A percentile compares a stretch with the other conserved stretches of the same genome.
These are phyloP conservation scores for Ulmus americana DNA, from an alignment of 331 rosid genomes.

Conservation along the genomic window DNA sequence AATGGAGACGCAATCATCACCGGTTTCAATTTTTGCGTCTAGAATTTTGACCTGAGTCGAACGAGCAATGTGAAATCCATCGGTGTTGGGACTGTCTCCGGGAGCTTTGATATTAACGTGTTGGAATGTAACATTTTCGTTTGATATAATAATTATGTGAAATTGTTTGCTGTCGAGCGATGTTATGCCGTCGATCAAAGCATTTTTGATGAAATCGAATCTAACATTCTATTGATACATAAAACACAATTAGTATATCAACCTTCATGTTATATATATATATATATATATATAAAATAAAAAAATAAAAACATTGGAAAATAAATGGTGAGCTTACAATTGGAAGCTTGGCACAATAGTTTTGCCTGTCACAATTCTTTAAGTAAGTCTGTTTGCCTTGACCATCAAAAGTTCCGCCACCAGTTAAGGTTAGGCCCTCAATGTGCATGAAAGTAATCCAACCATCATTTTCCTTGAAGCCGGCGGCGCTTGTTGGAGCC, in stretches of 20 bases:
- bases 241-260: not conserved
- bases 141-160: constrained; percentile 2
- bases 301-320: not conserved
- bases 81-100: constrained; percentile 25
- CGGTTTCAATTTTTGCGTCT: constrained; percentile 15
- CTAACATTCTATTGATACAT: constrained; percentile 35
- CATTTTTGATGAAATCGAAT: constrained; percentile 32
- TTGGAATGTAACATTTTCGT: constrained; percentile 26
- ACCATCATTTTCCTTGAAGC: not conserved
- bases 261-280: not conserved
- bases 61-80: constrained; percentile 40
- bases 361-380: constrained; percentile 26
- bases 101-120: constrained; percentile 28
- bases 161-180: constrained; percentile 16
- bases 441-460: constrained; percentile 35
- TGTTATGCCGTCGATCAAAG: constrained; percentile 22
- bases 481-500: constrained; percentile 20
- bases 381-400: constrained; percentile 40
- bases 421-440: constrained; percentile 29
- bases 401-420: constrained; percentile 52
- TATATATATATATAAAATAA: no score
- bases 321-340: constrained; percentile 17
- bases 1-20: constrained; percentile 36
- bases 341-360: constrained; percentile 14
- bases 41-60: constrained; percentile 25